Percentiles rank a stretch among this genome's conserved stretches.
Evolutionary conservation across 2,329 filamentous ascomycete genomes (phyloP).

Genomic region (Colletotrichum falcatum): DNA sequence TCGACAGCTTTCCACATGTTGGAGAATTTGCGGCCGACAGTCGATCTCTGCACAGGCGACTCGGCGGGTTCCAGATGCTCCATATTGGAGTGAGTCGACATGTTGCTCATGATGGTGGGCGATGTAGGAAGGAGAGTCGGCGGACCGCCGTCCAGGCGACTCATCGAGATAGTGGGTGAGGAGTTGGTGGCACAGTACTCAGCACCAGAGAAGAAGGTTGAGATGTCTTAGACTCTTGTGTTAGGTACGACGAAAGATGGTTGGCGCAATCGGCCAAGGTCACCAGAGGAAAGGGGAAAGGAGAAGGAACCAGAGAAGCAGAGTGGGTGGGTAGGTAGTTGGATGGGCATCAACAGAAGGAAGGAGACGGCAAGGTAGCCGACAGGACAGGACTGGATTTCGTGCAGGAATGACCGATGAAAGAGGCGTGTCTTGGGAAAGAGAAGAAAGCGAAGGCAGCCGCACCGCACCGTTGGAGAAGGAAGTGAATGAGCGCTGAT

Average conservation of each 20-base stretch:
- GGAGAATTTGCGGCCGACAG: slow-evolving; percentile 45
- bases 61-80: slow-evolving; percentile 36
- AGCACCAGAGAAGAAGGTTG: slow-evolving; percentile 38
- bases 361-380: background rate
- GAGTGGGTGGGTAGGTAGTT: background rate
- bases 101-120: slow-evolving; percentile 35
- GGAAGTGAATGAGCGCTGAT: slow-evolving; percentile 7
- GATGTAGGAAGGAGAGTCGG: slow-evolving; percentile 31
- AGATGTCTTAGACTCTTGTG: slow-evolving; percentile 38
- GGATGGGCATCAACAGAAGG: background rate
- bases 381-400: background rate
- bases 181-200: slow-evolving; percentile 31
- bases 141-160: slow-evolving; percentile 21
- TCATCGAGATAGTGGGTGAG: slow-evolving; percentile 25
- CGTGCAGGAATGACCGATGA: slow-evolving; percentile 6
- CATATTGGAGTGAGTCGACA: slow-evolving; percentile 40
- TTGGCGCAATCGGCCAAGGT: slow-evolving; percentile 1
- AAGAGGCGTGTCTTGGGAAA: slow-evolving; percentile 10
- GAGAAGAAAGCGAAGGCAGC: slow-evolving; percentile 7
- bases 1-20: slow-evolving; percentile 53
- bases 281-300: background rate
- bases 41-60: slow-evolving; percentile 19
- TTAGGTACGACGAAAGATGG: slow-evolving; percentile 18
- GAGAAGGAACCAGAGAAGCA: background rate
- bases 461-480: slow-evolving; percentile 8